These are phyloP conservation scores for Colletotrichum noveboracense DNA, from an alignment of 2,329 filamentous ascomycete species.

Conservation along the genomic window DNA sequence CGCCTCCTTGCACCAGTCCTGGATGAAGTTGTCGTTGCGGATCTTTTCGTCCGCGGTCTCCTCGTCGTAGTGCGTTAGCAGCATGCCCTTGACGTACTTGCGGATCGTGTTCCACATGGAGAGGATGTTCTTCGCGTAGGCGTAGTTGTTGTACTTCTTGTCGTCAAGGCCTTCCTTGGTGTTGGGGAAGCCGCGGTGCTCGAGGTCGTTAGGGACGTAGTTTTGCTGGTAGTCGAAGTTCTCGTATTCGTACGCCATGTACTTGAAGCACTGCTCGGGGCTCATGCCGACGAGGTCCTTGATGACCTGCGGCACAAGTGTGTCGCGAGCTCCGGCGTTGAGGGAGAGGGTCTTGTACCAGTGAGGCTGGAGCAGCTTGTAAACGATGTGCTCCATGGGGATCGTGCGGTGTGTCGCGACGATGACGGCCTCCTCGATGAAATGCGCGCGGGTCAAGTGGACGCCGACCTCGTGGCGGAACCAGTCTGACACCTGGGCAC, in stretches of 20 bases:
- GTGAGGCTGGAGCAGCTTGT: slow-evolving; percentile 47
- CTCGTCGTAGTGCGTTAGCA: slow-evolving; percentile 36
- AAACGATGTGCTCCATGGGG: slow-evolving; percentile 46
- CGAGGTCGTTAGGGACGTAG: slow-evolving; percentile 52
- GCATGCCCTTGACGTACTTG: slow-evolving; percentile 44
- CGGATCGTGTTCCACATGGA: slow-evolving; percentile 48
- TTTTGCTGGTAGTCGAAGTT: slow-evolving; percentile 48
- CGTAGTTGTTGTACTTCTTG: slow-evolving; percentile 51
- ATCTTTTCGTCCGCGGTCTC: slow-evolving; percentile 33
- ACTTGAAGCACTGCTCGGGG: slow-evolving; percentile 37
- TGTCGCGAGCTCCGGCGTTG: slow-evolving; percentile 50
- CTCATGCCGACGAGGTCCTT: slow-evolving; percentile 45
- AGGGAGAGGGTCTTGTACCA: slow-evolving; percentile 56
- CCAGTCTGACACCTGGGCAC: slow-evolving; percentile 53
- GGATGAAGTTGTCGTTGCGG: slow-evolving; percentile 34
- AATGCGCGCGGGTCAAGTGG: slow-evolving; percentile 50
- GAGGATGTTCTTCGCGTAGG: slow-evolving; percentile 51
- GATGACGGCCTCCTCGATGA: slow-evolving; percentile 54
- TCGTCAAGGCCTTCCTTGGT: slow-evolving; percentile 34
- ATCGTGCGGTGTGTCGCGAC: slow-evolving; percentile 49
- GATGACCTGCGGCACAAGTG: slow-evolving; percentile 50
- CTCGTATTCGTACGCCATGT: slow-evolving; percentile 44
- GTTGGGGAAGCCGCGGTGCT: slow-evolving; percentile 45
- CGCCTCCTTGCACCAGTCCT: slow-evolving; percentile 46
- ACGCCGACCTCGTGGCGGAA: slow-evolving; percentile 50